These are phyloP conservation scores for Boletus tomentosulus DNA, from an alignment of 768 basidiomycete genomes.

Conservation along the genomic window DNA sequence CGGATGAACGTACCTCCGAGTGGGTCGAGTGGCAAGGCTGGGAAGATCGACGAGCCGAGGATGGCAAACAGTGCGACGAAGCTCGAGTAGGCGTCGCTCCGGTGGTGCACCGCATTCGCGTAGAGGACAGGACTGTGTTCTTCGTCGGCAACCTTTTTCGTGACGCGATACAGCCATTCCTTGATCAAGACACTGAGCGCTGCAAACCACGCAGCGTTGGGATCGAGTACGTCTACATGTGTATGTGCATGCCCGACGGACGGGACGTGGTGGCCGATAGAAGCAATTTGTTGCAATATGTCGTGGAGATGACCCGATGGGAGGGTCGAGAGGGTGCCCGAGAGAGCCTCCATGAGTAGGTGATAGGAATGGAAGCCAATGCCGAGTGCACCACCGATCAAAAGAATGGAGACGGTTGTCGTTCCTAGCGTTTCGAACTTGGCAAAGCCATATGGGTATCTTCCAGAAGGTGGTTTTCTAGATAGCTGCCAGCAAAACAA, in stretches of 20 bases:
- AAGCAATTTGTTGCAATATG: conserved; percentile 53
- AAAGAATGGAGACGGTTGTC: conserved; percentile 80
- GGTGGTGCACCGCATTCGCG: conserved; percentile 97
- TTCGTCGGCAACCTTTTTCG: conserved; percentile 84
- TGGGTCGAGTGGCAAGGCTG: conserved; percentile 86
- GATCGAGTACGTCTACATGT: conserved; percentile 63
- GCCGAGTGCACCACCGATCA: conserved; percentile 79
- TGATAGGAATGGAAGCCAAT: conserved; percentile 90
- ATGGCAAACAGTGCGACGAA: conserved; percentile 90
- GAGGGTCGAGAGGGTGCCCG: conserved; percentile 58
- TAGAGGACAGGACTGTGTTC: conserved; percentile 88
- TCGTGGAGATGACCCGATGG: conserved; percentile 63
- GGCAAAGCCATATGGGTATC: conserved; percentile 85
- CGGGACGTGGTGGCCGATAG: conserved; percentile 52
- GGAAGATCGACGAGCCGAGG: conserved; percentile 82
- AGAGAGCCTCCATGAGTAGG: conserved; percentile 71
- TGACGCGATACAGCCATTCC: conserved; percentile 90
- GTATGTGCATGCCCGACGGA: conserved; percentile 50
- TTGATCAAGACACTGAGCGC: conserved; percentile 74
- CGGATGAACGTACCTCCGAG: conserved; percentile 65
- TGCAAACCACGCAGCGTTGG: conserved; percentile 98
- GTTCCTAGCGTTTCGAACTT: conserved; percentile 97
- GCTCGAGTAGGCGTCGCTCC: conserved; percentile 95
- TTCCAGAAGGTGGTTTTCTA: conserved; percentile 69
- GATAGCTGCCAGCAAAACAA: conserved; percentile 86